Conservation (phyloP, 2,329 filamentous ascomycete genomes). For the Aureobasidium leucospermi region DNA sequence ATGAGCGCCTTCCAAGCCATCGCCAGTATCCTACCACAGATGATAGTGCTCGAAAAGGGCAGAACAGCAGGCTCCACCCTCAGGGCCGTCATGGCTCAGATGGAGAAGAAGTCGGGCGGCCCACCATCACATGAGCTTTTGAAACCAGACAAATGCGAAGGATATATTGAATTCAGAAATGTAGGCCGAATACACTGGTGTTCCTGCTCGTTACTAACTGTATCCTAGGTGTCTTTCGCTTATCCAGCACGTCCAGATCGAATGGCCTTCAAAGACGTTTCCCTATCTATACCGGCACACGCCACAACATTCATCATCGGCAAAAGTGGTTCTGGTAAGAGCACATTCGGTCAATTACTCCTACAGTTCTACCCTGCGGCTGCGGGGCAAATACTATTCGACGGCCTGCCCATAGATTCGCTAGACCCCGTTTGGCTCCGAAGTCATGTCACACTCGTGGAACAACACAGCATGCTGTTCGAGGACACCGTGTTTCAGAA, state of each 20-base stretch:
- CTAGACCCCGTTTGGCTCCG: slow-evolving; percentile 67
- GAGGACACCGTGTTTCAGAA: slow-evolving; percentile 73
- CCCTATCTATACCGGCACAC: slow-evolving; percentile 55
- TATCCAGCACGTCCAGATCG: slow-evolving; percentile 63
- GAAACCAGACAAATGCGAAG: slow-evolving; percentile 43
- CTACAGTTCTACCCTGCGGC: slow-evolving; percentile 66
- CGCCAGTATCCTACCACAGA: slow-evolving; percentile 66
- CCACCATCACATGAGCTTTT: slow-evolving; percentile 18
- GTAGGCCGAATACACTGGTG: slow-evolving; percentile 38
- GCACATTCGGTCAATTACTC: slow-evolving; percentile 74
- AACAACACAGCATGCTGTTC: slow-evolving; percentile 77
- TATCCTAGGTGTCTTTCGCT: slow-evolving; percentile 62
- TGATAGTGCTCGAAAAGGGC: slow-evolving; percentile 71
- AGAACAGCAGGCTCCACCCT: slow-evolving; percentile 64
- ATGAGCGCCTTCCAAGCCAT: slow-evolving; percentile 69
- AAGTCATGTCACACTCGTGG: slow-evolving; percentile 69
- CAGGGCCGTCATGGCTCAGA: slow-evolving; percentile 35
- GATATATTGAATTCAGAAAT: slow-evolving; percentile 62
- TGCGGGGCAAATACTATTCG: slow-evolving; percentile 60
- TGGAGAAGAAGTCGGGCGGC: slow-evolving; percentile 20
- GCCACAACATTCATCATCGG: slow-evolving; percentile 77
- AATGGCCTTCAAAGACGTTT: slow-evolving; percentile 53
- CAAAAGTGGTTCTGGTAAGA: slow-evolving; percentile 85
- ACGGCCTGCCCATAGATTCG: slow-evolving; percentile 53
- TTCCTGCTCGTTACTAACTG: not conserved